A percentile compares a stretch with the other conserved stretches of the same genome.
Evolutionary conservation across 805 yeast genomes (phyloP).

Genomic region (Wickerhamiella galacta): DNA sequence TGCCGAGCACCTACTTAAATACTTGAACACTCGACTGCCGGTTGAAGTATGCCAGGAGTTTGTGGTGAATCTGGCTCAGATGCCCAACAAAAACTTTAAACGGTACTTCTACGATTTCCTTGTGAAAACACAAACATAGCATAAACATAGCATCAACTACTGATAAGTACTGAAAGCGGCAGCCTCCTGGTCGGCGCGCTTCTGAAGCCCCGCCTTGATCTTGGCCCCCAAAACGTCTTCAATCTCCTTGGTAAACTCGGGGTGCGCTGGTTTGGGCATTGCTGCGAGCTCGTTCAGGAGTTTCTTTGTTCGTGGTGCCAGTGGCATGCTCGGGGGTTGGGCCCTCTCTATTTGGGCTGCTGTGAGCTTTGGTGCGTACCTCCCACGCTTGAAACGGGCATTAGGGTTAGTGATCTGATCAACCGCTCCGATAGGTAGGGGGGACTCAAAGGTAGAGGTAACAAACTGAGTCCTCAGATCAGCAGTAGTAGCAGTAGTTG

Average conservation of each 20-base stretch:
- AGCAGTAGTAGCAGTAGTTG: constrained; percentile 40
- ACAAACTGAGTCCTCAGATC: constrained; percentile 63
- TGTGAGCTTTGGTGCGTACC: constrained; percentile 34
- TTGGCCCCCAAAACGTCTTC: constrained; percentile 35
- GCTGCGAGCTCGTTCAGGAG: constrained; percentile 20
- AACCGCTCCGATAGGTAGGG: constrained; percentile 52
- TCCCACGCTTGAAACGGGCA: constrained; percentile 43
- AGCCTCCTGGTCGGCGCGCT: constrained; percentile 8
- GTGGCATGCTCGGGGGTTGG: constrained; percentile 56
- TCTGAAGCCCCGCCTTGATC: constrained; percentile 15
- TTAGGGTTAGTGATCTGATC: constrained; percentile 59
- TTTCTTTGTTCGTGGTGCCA: constrained; percentile 33
- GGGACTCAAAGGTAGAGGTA: constrained; percentile 45
- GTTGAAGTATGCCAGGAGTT: constrained; percentile 9
- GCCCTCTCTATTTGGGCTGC: constrained; percentile 45
- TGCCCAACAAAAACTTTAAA: constrained; percentile 13
- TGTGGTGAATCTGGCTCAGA: constrained; percentile 7
- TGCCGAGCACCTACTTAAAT: constrained; percentile 10
- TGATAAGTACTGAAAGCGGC: constrained; percentile 3
- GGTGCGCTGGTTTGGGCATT: constrained; percentile 19
- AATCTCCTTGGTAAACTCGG: constrained; percentile 34
- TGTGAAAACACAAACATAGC: neutral
- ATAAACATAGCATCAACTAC: neutral
- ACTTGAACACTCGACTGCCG: constrained; percentile 14
- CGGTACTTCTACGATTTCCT: constrained; percentile 12